Evolutionary conservation across 2,329 filamentous ascomycete genomes (phyloP).

Genomic region (Hypoxylon sp.): DNA sequence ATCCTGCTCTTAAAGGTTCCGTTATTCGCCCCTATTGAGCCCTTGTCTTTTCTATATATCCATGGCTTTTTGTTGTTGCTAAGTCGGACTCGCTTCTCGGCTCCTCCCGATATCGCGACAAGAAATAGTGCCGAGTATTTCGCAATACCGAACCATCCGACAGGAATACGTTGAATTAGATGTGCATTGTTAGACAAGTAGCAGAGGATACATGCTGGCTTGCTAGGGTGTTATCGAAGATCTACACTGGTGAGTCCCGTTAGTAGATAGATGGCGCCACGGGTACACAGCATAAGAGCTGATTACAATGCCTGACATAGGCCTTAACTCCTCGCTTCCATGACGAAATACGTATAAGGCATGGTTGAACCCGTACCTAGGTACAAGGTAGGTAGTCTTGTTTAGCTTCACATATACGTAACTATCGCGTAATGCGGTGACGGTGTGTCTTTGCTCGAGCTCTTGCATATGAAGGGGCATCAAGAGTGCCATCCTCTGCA

Average conservation of each 20-base stretch:
- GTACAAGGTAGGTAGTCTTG: too few species aligned
- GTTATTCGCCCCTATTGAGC: background rate
- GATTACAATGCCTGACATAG: background rate
- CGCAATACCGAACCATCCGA: background rate
- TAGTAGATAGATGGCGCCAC: background rate
- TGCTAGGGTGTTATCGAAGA: background rate
- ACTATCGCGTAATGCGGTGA: too few species aligned
- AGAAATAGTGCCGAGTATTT: background rate
- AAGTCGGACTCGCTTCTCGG: background rate
- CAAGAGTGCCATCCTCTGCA: background rate
- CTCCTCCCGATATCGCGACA: background rate
- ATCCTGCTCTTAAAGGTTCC: background rate
- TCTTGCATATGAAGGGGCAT: too few species aligned
- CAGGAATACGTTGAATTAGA: background rate
- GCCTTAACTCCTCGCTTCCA: too few species aligned
- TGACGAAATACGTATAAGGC: too few species aligned
- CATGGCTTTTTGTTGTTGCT: background rate
- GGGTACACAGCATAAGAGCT: background rate
- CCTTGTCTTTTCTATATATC: background rate
- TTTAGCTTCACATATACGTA: too few species aligned
- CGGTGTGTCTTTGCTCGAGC: too few species aligned
- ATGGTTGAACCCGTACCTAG: too few species aligned
- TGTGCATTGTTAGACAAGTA: too few species aligned
- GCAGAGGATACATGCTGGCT: background rate
- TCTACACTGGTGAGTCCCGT: background rate